Percentiles rank a stretch among this genome's conserved stretches.
phyloP scores from a whole-genome alignment of 73 alveolate species.

The Vitrella brassicaformis region DNA sequence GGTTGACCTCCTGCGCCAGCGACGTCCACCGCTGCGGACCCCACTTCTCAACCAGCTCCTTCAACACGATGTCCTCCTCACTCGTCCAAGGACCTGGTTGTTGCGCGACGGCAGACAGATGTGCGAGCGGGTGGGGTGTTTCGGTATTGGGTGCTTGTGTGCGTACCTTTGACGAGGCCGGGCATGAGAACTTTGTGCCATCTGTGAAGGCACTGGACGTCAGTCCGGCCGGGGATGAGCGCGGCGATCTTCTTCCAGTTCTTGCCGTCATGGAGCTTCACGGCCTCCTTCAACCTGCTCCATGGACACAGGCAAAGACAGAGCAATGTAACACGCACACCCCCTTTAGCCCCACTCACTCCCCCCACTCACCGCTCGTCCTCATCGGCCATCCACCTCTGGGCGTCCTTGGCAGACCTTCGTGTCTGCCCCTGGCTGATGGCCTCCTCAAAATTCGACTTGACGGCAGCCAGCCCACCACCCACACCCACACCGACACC shows the following conservation, averaged over 20 bases:
- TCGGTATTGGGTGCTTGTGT: too few species aligned
- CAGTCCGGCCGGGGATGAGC: constrained; percentile 57
- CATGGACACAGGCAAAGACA: too few species aligned
- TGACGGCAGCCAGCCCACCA: too few species aligned
- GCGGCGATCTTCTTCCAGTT: constrained; percentile 57
- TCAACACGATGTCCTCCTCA: constrained; percentile 54
- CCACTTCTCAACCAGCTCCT: constrained; percentile 55
- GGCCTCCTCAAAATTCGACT: too few species aligned
- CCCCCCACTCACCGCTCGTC: too few species aligned
- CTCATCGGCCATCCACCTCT: too few species aligned
- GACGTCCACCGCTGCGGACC: constrained; percentile 61
- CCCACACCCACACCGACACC: too few species aligned
- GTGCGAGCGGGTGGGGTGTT: too few species aligned
- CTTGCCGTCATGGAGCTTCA: constrained; percentile 39
- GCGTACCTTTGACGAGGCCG: constrained; percentile 71
- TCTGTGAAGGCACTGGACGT: constrained; percentile 67
- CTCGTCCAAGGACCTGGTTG: constrained; percentile 61
- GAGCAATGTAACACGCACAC: too few species aligned
- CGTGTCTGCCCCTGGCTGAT: too few species aligned
- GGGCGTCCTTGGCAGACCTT: too few species aligned
- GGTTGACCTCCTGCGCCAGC: constrained; percentile 48
- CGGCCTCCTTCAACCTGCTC: constrained; percentile 12
- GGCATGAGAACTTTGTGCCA: constrained; percentile 72
- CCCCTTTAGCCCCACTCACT: too few species aligned
- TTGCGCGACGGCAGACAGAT: background rate